These are phyloP conservation scores for Croton laevigatus DNA, from an alignment of 441 rosid genomes.

Conservation along the genomic window DNA sequence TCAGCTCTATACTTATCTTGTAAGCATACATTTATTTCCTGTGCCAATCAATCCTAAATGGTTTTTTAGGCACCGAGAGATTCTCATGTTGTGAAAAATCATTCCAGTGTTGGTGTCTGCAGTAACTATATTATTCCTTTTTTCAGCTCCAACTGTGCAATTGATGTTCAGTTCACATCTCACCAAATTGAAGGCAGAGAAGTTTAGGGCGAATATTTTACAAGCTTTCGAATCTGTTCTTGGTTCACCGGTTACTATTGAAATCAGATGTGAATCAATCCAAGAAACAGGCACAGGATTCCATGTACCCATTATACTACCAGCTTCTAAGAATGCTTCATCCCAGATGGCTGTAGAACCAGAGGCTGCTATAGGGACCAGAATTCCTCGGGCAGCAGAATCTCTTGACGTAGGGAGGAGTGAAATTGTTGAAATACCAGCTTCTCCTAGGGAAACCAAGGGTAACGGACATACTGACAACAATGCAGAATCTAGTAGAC, in stretches of 20 bases:
- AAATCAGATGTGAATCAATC: constrained; percentile 68
- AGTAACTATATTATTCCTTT: constrained; percentile 11
- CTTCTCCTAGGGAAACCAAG: constrained; percentile 41
- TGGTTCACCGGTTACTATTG: constrained; percentile 77
- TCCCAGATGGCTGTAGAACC: constrained; percentile 29
- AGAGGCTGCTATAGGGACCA: constrained; percentile 20
- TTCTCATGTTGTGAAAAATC: too few relatives aligned
- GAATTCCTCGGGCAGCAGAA: constrained; percentile 35
- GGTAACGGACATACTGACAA: constrained; percentile 25
- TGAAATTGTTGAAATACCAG: constrained; percentile 84
- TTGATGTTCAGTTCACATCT: constrained; percentile 70
- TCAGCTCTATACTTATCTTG: too few relatives aligned
- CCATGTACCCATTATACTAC: constrained; percentile 37
- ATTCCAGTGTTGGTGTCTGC: not conserved
- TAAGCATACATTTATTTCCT: too few relatives aligned
- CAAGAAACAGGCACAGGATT: constrained; percentile 35
- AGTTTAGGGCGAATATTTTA: constrained; percentile 60
- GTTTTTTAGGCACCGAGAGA: too few relatives aligned
- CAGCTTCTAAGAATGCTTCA: constrained; percentile 43
- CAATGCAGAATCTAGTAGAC: constrained; percentile 32
- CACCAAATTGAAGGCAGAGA: constrained; percentile 77
- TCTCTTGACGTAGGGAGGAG: constrained; percentile 43
- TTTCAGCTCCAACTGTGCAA: constrained; percentile 90
- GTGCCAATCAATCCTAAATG: too few relatives aligned
- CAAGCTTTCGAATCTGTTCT: constrained; percentile 90